Evolutionary conservation across 2,329 filamentous ascomycete genomes (phyloP).

Genomic region (Anthostomella pinea): DNA sequence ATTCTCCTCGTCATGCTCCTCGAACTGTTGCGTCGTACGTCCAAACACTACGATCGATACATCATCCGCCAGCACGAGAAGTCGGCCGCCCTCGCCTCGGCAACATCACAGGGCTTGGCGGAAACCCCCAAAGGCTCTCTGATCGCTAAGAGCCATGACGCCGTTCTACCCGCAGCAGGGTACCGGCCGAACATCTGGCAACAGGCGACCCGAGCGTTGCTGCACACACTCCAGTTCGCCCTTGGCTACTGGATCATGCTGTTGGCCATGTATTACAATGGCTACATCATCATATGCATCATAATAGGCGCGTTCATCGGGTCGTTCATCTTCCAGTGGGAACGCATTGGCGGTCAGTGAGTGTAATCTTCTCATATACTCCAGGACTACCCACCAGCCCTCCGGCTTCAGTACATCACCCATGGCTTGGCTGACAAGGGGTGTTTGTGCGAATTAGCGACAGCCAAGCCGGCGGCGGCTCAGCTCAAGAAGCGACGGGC

Average conservation of each 20-base stretch:
- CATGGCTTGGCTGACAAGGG: not conserved
- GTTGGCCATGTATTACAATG: constrained; percentile 59
- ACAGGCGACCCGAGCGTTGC: constrained; percentile 62
- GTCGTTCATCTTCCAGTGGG: constrained; percentile 72
- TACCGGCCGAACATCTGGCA: constrained; percentile 61
- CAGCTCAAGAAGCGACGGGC: constrained; percentile 14
- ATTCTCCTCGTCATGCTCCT: constrained; percentile 70
- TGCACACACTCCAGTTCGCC: constrained; percentile 71
- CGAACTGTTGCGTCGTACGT: constrained; percentile 67
- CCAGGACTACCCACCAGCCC: no score
- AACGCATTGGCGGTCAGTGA: constrained; percentile 33
- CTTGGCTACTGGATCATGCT: constrained; percentile 81
- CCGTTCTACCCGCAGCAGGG: constrained; percentile 3
- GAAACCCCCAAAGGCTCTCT: constrained; percentile 25
- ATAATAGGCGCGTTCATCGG: constrained; percentile 74
- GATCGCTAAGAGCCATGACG: constrained; percentile 12
- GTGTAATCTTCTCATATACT: no score
- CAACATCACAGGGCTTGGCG: constrained; percentile 8
- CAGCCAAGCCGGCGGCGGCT: not conserved
- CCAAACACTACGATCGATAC: constrained; percentile 69
- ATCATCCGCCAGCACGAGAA: constrained; percentile 47
- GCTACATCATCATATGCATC: constrained; percentile 79
- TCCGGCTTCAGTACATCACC: constrained; percentile 51
- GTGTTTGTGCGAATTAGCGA: constrained; percentile 1
- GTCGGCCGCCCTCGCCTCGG: constrained; percentile 23